Conservation (phyloP, 352 stramenopile genomes). For the Pythium aphanidermatum region DNA sequence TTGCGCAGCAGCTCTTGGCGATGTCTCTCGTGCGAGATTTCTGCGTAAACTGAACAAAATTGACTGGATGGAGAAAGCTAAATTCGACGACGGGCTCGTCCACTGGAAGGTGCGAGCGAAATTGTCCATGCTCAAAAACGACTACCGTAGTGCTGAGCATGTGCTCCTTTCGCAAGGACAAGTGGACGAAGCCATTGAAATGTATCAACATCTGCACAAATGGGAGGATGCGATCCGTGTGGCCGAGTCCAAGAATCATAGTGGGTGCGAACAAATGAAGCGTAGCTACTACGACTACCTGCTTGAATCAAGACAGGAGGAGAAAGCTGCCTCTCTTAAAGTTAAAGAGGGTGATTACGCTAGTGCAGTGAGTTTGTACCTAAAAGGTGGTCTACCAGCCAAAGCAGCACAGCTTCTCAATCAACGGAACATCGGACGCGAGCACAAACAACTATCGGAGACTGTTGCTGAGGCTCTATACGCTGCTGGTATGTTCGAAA, state of each 20-base stretch:
- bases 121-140: slow-evolving; percentile 84
- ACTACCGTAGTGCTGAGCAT: slow-evolving; percentile 88
- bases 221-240: slow-evolving; percentile 94
- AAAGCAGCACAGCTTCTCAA: slow-evolving; percentile 87
- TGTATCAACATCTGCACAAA: slow-evolving; percentile 94
- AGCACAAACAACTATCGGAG: slow-evolving; percentile 87
- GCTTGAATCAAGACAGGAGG: slow-evolving; percentile 88
- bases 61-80: slow-evolving; percentile 69
- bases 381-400: slow-evolving; percentile 89
- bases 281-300: slow-evolving; percentile 91
- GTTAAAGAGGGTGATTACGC: slow-evolving; percentile 89
- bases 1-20: slow-evolving; percentile 87
- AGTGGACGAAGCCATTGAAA: slow-evolving; percentile 91
- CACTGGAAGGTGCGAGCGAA: slow-evolving; percentile 86
- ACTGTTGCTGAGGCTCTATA: slow-evolving; percentile 88
- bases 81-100: slow-evolving; percentile 66
- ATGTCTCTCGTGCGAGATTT: slow-evolving; percentile 86
- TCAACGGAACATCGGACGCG: slow-evolving; percentile 79
- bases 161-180: slow-evolving; percentile 88
- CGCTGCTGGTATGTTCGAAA: slow-evolving; percentile 88
- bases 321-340: slow-evolving; percentile 89
- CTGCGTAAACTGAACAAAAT: slow-evolving; percentile 90
- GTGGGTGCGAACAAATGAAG: slow-evolving; percentile 83
- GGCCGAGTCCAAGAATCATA: slow-evolving; percentile 79
- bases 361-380: slow-evolving; percentile 88